Evolutionary conservation across 2,329 filamentous ascomycete species (phyloP).

Genomic region (Aspergillus uvarum): DNA sequence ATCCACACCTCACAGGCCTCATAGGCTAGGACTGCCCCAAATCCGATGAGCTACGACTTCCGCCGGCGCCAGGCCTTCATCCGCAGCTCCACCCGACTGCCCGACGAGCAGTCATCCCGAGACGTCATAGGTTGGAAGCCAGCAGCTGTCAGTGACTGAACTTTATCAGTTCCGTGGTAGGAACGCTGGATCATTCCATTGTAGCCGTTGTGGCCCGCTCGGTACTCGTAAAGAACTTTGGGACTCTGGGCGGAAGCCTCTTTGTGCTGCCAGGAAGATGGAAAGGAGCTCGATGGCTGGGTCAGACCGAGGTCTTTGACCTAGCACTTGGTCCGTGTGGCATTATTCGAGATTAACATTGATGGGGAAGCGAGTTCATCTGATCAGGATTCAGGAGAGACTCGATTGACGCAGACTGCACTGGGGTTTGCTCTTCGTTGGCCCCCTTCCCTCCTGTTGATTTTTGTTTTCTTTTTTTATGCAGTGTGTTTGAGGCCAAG

Average conservation of each 20-base stretch:
- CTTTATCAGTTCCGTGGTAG: not conserved
- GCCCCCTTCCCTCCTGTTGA: not conserved
- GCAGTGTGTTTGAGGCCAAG: not conserved
- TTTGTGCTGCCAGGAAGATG: not conserved
- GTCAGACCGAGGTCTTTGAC: not conserved
- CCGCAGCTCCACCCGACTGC: not conserved
- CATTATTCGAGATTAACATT: not conserved
- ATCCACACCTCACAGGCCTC: not conserved
- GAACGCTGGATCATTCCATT: conserved; percentile 5
- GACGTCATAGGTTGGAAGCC: not conserved
- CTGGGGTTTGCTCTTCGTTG: not conserved
- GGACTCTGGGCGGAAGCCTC: not conserved
- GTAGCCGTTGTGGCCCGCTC: conserved; percentile 7
- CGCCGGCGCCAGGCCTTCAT: conserved; percentile 2
- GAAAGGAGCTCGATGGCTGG: not conserved
- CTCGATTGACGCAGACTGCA: not conserved
- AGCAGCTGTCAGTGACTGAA: conserved; percentile 3
- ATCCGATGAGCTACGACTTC: not conserved
- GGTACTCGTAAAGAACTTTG: not conserved
- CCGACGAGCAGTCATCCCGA: not conserved
- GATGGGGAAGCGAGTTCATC: not conserved
- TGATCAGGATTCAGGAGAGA: not conserved
- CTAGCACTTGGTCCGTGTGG: not conserved
- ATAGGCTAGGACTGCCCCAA: not conserved
- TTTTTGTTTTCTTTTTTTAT: not conserved